phyloP scores from a whole-genome alignment of 2,329 filamentous ascomycete species.

The Stemphylium beticola region DNA sequence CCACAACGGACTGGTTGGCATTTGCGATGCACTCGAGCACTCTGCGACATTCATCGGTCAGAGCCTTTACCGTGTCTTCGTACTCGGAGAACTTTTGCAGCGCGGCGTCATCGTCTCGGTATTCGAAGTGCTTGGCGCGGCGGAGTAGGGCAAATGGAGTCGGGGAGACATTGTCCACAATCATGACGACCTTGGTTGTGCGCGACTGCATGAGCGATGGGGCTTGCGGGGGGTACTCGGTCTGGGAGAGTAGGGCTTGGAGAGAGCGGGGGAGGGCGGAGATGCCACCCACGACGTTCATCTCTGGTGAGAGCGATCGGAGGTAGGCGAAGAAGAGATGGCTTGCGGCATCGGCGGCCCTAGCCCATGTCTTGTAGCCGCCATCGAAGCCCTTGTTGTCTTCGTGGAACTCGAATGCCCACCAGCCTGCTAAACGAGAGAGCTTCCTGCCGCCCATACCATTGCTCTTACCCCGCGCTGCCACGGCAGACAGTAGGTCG shows the following conservation, averaged over 20 bases:
- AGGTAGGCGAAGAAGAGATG: constrained; percentile 98
- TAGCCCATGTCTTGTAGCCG: constrained; percentile 87
- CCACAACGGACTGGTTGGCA: constrained; percentile 79
- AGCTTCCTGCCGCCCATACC: constrained; percentile 92
- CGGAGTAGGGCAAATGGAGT: constrained; percentile 91
- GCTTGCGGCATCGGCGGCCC: constrained; percentile 91
- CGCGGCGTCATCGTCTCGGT: constrained; percentile 85
- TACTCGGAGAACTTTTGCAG: constrained; percentile 85
- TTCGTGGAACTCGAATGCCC: constrained; percentile 93
- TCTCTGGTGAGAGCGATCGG: constrained; percentile 83
- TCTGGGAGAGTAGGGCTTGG: constrained; percentile 87
- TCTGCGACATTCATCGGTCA: constrained; percentile 92
- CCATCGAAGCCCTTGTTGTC: constrained; percentile 90
- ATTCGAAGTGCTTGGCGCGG: constrained; percentile 93
- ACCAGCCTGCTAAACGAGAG: constrained; percentile 95
- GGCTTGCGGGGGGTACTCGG: constrained; percentile 87
- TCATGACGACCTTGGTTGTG: constrained; percentile 93
- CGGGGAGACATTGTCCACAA: constrained; percentile 91
- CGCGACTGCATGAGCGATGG: constrained; percentile 77
- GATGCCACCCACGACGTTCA: constrained; percentile 75
- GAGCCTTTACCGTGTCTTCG: constrained; percentile 83
- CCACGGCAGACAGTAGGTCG: constrained; percentile 86
- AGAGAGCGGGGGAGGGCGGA: constrained; percentile 87
- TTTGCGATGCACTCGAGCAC: constrained; percentile 88
- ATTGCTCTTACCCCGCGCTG: constrained; percentile 91